Percentiles rank a stretch among this genome's conserved stretches.
Conservation (phyloP, 176 grass and related monocot species). For the Zoysia japonica region DNA sequence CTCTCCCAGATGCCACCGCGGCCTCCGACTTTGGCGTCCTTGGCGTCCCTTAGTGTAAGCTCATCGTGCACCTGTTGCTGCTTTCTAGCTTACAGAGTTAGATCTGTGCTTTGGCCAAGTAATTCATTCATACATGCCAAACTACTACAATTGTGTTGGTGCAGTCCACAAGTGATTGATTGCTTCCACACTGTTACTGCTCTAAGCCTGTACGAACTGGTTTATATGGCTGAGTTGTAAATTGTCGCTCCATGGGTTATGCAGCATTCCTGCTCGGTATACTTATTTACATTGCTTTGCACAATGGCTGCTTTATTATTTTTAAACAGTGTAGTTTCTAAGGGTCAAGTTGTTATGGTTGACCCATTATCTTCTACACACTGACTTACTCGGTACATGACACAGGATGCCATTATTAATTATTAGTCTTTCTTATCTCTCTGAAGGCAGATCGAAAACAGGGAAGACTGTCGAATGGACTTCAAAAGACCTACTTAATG, state of each 20-base stretch:
- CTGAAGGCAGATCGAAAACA: constrained; percentile 90
- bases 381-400: background rate
- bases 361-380: background rate
- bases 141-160: background rate
- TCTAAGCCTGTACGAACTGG: background rate
- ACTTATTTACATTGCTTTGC: background rate
- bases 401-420: constrained; percentile 13
- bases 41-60: constrained; percentile 95
- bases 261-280: constrained; percentile 10
- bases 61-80: background rate
- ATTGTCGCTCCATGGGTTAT: background rate
- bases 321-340: background rate
- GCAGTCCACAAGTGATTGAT: constrained; percentile 3
- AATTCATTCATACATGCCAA: background rate
- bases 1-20: constrained; percentile 39
- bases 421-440: constrained; percentile 37
- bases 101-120: constrained; percentile 15
- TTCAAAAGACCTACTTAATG: constrained; percentile 62
- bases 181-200: background rate
- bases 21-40: constrained; percentile 88
- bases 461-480: constrained; percentile 74
- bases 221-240: background rate
- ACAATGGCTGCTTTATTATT: background rate
- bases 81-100: background rate
- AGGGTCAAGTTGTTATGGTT: background rate